phyloP scores from a whole-genome alignment of 2,329 filamentous ascomycete genomes.

The Arachnomyces sp. region DNA sequence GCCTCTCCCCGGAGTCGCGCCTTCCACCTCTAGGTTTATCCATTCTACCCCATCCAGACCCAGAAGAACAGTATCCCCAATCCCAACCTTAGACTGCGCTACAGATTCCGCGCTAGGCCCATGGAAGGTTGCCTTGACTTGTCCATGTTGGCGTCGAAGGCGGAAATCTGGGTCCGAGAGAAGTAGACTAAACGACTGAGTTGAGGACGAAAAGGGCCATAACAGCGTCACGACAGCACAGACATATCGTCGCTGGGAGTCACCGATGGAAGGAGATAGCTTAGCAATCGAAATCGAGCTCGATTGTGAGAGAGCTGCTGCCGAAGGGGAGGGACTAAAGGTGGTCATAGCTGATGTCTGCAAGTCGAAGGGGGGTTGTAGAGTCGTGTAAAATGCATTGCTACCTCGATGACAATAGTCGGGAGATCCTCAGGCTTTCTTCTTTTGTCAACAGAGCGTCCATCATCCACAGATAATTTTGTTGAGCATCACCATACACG shows the following conservation, averaged over 20 bases:
- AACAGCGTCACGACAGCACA: constrained; percentile 72
- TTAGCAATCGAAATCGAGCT: constrained; percentile 32
- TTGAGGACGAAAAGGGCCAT: constrained; percentile 84
- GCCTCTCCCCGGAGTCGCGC: constrained; percentile 48
- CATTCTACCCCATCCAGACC: constrained; percentile 63
- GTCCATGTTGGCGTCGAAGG: constrained; percentile 66
- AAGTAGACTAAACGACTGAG: constrained; percentile 65
- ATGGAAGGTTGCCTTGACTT: constrained; percentile 70
- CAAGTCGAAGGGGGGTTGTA: too few relatives aligned
- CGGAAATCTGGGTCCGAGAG: constrained; percentile 80
- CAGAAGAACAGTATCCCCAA: constrained; percentile 68
- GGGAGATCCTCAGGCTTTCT: too few relatives aligned
- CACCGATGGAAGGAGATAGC: constrained; percentile 30
- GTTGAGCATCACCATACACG: too few relatives aligned
- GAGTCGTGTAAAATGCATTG: too few relatives aligned
- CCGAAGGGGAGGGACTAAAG: constrained; percentile 8
- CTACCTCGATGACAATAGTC: too few relatives aligned
- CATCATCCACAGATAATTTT: too few relatives aligned
- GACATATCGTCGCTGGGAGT: constrained; percentile 35
- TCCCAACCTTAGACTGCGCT: constrained; percentile 60
- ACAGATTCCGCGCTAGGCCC: constrained; percentile 64
- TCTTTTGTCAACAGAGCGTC: too few relatives aligned
- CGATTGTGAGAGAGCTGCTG: constrained; percentile 17
- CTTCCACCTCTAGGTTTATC: constrained; percentile 45
- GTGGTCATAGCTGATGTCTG: too few relatives aligned